Base-by-base conservation (phyloP, 129 eudicot genomes). In the Scalesia atractyloides region DNA sequence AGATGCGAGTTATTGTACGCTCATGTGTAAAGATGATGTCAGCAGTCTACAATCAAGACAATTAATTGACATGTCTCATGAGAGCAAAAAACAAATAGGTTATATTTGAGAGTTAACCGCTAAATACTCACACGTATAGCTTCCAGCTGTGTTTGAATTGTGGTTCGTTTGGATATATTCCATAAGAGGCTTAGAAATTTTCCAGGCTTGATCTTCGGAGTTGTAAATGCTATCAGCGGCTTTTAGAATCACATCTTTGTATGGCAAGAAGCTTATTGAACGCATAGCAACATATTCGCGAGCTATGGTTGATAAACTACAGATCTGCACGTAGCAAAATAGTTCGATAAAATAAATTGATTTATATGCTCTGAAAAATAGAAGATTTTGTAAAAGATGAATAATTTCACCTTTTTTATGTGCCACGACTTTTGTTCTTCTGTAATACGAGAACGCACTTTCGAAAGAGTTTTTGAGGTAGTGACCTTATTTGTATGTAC, bases 241-340 rank as follows among this genome's bases (percentile, higher is more conserved):
- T 66, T 65, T 64, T 72, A 94, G 75, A 59, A 94, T 86, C 84
- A 94, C 57, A 84, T 94, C 96, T 73, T 77, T 94, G 82, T 86
- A 94, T 9, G 98, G 97, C 78, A 94, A 88, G 77, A 68, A 74
- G 73, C 83, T 77, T 75, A 94, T 76, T 68, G 98, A 94, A 69
- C 78, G 90, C 73, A 94, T 53, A 76, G 91, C 98, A 60, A 94
- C 96, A 81, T 87, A 94, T 84, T 94, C 98, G 65, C 98, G 98
- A 54, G 84, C 88, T 66, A 94, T 94, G 61, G 97, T 94, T 72
- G 98, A 94, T 75, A 94, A 86, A 84, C 98, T 94, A 88, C 97
- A 90, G 67, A 94, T 78, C 98, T 94, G 85, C 72, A 76, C 50
- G 69, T 68, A 74, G 11, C 34, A 78, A 59, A 18, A 51, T 75